Evolutionary conservation across 805 yeast genomes (phyloP).

Genomic region (Blastobotrys terrestris): DNA sequence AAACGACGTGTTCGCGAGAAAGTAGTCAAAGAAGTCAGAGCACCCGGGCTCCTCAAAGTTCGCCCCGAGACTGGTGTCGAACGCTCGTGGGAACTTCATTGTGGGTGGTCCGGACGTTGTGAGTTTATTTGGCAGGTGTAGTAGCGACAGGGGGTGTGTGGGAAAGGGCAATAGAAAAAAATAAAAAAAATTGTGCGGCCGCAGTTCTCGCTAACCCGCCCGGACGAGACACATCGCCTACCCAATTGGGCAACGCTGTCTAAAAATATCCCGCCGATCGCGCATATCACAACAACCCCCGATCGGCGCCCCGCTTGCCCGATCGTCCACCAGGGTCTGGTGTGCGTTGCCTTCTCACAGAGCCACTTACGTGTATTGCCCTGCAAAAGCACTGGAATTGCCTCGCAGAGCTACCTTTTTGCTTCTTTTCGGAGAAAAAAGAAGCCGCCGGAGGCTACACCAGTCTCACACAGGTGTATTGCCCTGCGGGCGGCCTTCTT

Average conservation of each 20-base stretch:
- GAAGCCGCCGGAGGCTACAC: too few relatives aligned
- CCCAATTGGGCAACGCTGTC: neutral
- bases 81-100: conserved; percentile 20
- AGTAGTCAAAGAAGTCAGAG: conserved; percentile 21
- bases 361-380: too few relatives aligned
- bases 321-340: too few relatives aligned
- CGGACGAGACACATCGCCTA: neutral
- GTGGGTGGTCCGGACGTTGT: neutral
- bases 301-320: too few relatives aligned
- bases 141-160: too few relatives aligned
- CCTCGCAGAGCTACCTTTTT: too few relatives aligned
- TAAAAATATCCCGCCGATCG: neutral
- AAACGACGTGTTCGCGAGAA: conserved; percentile 22
- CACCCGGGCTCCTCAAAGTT: conserved; percentile 25
- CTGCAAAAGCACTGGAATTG: too few relatives aligned
- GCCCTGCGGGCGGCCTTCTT: too few relatives aligned
- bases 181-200: neutral
- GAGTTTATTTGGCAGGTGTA: too few relatives aligned
- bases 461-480: too few relatives aligned
- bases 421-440: too few relatives aligned
- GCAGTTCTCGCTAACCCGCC: neutral
- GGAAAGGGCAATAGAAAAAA: neutral
- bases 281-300: neutral
- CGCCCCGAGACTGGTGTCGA: conserved; percentile 27
- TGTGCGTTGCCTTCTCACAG: too few relatives aligned